A percentile compares a stretch with the other conserved stretches of the same genome.
phyloP scores from a whole-genome alignment of 306 rosid genomes.

The Acmispon strigosus region DNA sequence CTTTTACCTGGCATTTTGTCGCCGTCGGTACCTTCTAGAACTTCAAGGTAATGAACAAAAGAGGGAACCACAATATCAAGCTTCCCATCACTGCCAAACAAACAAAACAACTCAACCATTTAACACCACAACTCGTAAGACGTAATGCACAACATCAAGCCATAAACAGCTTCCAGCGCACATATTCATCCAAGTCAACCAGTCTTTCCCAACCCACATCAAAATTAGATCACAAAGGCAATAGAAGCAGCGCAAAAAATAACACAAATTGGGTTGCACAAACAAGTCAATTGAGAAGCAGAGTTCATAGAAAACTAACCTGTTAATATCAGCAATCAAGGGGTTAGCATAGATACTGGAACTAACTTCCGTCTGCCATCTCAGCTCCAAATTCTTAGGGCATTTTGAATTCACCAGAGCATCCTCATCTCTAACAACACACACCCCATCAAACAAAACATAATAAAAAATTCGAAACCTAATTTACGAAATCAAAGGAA shows the following conservation, averaged over 20 bases:
- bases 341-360: conserved; percentile 95
- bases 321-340: conserved; percentile 88
- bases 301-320: conserved; percentile 34
- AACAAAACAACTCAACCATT: neutral
- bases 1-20: conserved; percentile 87
- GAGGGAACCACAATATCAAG: conserved; percentile 95
- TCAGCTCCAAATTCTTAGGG: conserved; percentile 89
- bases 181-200: neutral
- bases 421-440: conserved; percentile 66
- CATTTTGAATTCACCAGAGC: conserved; percentile 76
- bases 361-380: conserved; percentile 99
- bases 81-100: conserved; percentile 81
- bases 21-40: conserved; percentile 95
- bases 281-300: neutral
- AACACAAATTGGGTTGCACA: neutral
- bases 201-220: neutral
- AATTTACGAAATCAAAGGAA: neutral
- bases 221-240: neutral
- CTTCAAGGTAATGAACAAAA: conserved; percentile 96
- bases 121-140: neutral
- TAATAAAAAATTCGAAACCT: neutral
- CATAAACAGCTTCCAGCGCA: neutral
- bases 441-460: neutral
- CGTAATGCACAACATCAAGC: neutral
- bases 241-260: neutral